Conservation (phyloP, 305 asterid species). For the Solanum chacoense region DNA sequence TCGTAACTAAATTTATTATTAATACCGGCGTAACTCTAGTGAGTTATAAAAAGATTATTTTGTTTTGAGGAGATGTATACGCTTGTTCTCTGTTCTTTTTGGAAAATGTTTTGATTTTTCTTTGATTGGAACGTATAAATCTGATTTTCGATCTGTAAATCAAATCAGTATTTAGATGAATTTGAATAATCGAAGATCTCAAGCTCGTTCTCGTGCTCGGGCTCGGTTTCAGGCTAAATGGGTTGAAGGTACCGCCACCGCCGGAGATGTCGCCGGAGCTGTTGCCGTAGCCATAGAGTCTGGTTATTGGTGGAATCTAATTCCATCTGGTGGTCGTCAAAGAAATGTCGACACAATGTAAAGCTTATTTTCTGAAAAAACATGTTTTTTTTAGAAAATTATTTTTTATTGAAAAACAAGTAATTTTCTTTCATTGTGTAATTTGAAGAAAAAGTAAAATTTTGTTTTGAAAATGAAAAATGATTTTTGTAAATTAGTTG, state of each 20-base stretch:
- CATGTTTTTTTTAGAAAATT: background rate
- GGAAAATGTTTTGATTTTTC: background rate
- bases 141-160: background rate
- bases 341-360: slow-evolving; percentile 33
- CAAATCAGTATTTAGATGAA: background rate
- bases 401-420: background rate
- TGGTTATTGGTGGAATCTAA: slow-evolving; percentile 19
- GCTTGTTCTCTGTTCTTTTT: background rate
- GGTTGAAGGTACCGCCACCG: background rate
- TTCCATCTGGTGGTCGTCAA: slow-evolving; percentile 47
- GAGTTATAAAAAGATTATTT: too few relatives aligned
- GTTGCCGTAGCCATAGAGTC: slow-evolving; percentile 27
- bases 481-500: background rate
- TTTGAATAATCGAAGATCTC: background rate
- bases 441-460: too few relatives aligned
- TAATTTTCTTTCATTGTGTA: background rate
- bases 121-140: background rate
- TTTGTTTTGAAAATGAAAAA: too few relatives aligned
- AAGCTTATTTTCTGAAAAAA: background rate
- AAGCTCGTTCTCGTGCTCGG: background rate
- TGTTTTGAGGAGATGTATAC: background rate
- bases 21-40: background rate
- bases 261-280: background rate
- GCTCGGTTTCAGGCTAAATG: background rate
- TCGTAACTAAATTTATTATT: background rate